Base-by-base conservation (phyloP, 2,329 filamentous ascomycete genomes). In the Paramyrothecium roridum region DNA sequence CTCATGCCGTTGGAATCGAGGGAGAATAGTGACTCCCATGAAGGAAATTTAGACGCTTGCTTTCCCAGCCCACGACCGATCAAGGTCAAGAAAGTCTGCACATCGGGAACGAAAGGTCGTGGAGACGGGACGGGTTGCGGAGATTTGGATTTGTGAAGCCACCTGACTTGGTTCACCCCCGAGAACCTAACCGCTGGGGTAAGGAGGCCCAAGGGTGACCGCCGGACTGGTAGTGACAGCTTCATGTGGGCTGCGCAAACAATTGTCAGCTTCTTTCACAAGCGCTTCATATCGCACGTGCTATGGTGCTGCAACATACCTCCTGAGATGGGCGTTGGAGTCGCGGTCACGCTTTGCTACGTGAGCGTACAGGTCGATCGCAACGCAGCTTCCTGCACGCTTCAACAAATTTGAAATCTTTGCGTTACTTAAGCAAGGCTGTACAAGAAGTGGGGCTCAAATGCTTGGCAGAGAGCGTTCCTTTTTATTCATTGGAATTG, bases 1-100 rank as follows among this genome's bases (percentile, higher is more conserved):
- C 87, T 86, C 61, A 99, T 80, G 73, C 98, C 87, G 48, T 80
- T 72, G 19, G 90, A 91, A 21, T 85, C 87, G 60, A 95, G 80
- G 48, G 87, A 87, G 81, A 98, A 98, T 48, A 99, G 85, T 7
- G 90, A 84, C 53, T 95, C 89, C 95, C 95, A 98, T 12, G 89
- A 88, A 2, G 90, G 86, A 65, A 99, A 91, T 73, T 98, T 98
- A 73, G 84, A 80, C 50, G 89, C 84, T 77, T 97, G 91, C 68
- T 89, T 85, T 67, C 83, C 86, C 65, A 97, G 85, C 64, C 87
- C 87, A 60, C 95, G 93, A 64, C 95, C 95, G 73, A 98, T 97
- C 57, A 97, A 80, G 37, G 84, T 91, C 59, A 98, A 87, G 74
- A 99, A 96, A 17, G 93, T 95, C 63, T 81, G 70, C 45, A 91